These are phyloP conservation scores for Wilcoxina mikolae DNA, from an alignment of 495 filamentous ascomycete genomes.

Conservation along the genomic window DNA sequence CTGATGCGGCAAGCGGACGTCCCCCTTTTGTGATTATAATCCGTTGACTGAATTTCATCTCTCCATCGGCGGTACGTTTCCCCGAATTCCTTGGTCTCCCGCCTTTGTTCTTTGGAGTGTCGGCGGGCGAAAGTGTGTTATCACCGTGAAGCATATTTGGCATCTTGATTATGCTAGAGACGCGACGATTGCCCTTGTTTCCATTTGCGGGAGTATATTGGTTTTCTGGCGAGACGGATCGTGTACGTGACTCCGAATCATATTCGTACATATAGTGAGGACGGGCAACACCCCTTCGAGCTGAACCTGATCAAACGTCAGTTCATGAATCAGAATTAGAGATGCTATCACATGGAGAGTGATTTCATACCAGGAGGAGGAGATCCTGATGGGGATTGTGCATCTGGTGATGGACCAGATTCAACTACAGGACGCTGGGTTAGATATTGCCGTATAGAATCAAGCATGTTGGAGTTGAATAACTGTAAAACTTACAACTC, in stretches of 20 bases:
- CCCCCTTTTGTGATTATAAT: conserved; percentile 24
- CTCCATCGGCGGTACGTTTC: conserved; percentile 26
- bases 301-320: neutral
- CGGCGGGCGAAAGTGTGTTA: neutral
- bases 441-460: neutral
- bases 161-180: conserved; percentile 17
- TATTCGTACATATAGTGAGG: conserved; percentile 14
- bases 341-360: neutral
- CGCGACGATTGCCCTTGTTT: conserved; percentile 19
- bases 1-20: conserved; percentile 18
- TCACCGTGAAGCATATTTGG: conserved; percentile 16
- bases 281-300: neutral
- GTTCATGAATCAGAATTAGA: too few relatives aligned
- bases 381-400: conserved; percentile 25
- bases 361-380: conserved; percentile 17
- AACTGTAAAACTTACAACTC: conserved; percentile 4
- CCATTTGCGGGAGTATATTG: conserved; percentile 17
- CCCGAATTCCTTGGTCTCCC: conserved; percentile 25
- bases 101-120: conserved; percentile 21
- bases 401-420: conserved; percentile 24
- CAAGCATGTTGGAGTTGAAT: neutral
- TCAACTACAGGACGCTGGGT: conserved; percentile 10
- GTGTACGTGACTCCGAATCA: conserved; percentile 24
- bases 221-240: conserved; percentile 24
- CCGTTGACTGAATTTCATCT: conserved; percentile 22